phyloP scores from a whole-genome alignment of 805 yeast genomes.

The Kluyveromyces wickerhamii region DNA sequence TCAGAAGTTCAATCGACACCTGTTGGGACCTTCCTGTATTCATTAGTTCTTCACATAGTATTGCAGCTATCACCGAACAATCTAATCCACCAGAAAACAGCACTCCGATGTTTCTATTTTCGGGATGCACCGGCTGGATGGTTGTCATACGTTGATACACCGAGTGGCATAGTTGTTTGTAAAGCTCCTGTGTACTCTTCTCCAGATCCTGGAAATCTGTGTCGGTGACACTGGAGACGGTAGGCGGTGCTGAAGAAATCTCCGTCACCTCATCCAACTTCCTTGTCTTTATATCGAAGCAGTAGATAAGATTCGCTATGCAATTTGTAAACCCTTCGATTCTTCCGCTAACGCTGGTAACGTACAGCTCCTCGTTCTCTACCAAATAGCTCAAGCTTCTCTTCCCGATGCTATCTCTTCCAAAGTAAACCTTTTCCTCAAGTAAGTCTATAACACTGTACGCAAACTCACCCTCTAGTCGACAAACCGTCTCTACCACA shows the following conservation, averaged over 20 bases:
- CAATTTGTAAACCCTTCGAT: slow-evolving; percentile 43
- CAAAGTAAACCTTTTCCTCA: slow-evolving; percentile 50
- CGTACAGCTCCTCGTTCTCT: slow-evolving; percentile 30
- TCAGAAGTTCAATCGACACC: slow-evolving; percentile 60
- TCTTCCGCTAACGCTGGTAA: slow-evolving; percentile 38
- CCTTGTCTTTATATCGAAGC: slow-evolving; percentile 28
- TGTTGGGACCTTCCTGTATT: slow-evolving; percentile 10
- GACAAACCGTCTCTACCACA: slow-evolving; percentile 35
- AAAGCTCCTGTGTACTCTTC: slow-evolving; percentile 16
- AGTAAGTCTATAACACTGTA: slow-evolving; percentile 40
- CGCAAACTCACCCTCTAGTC: slow-evolving; percentile 79
- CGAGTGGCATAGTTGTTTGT: slow-evolving; percentile 30
- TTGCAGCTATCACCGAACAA: slow-evolving; percentile 70
- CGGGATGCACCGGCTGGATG: slow-evolving; percentile 47
- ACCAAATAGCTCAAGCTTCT: slow-evolving; percentile 55
- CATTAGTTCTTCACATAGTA: slow-evolving; percentile 30
- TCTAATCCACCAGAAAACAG: slow-evolving; percentile 94
- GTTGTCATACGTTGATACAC: slow-evolving; percentile 47
- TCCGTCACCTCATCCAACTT: slow-evolving; percentile 14
- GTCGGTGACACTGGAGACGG: slow-evolving; percentile 20
- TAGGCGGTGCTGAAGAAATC: too few species aligned
- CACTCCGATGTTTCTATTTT: slow-evolving; percentile 41
- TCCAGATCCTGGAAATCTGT: slow-evolving; percentile 8
- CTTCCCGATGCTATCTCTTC: slow-evolving; percentile 77
- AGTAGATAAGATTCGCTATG: slow-evolving; percentile 41